phyloP scores from a whole-genome alignment of 2,329 filamentous ascomycete genomes.

The Dactylellina leptospora region DNA sequence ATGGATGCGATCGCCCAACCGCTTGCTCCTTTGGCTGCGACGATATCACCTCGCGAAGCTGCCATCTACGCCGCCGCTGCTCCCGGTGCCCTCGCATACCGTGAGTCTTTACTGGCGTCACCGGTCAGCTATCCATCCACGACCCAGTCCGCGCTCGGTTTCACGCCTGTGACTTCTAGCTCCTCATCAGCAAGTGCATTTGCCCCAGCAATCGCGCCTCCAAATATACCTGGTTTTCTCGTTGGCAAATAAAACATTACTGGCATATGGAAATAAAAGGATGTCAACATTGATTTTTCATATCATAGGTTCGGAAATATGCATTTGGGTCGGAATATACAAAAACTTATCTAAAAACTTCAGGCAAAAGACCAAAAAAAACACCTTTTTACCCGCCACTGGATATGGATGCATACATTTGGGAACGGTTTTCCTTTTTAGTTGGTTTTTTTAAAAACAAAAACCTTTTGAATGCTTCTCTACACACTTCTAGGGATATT shows the following conservation, averaged over 20 bases:
- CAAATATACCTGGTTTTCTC: constrained; percentile 47
- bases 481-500: constrained; percentile 17
- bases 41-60: constrained; percentile 34
- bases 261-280: no score
- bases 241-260: constrained; percentile 33
- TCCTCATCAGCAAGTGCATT: constrained; percentile 44
- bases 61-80: constrained; percentile 20
- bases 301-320: constrained; percentile 28
- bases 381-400: not conserved
- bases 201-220: constrained; percentile 44
- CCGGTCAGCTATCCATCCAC: constrained; percentile 39
- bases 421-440: constrained; percentile 4
- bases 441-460: not conserved
- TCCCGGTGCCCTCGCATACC: constrained; percentile 25
- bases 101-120: constrained; percentile 41
- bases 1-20: constrained; percentile 25
- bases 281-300: not conserved
- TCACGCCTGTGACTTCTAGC: constrained; percentile 43
- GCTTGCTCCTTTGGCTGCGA: constrained; percentile 28
- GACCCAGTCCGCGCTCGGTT: constrained; percentile 43
- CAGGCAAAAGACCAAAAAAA: constrained; percentile 11
- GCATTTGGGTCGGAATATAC: constrained; percentile 28
- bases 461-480: constrained; percentile 3
- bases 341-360: no score
- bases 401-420: constrained; percentile 9